Evolutionary conservation across 1,284 basidiomycete species (phyloP), one percentile per base, ranked within the genome.

Genomic region (Tilletia walkeri): DNA sequence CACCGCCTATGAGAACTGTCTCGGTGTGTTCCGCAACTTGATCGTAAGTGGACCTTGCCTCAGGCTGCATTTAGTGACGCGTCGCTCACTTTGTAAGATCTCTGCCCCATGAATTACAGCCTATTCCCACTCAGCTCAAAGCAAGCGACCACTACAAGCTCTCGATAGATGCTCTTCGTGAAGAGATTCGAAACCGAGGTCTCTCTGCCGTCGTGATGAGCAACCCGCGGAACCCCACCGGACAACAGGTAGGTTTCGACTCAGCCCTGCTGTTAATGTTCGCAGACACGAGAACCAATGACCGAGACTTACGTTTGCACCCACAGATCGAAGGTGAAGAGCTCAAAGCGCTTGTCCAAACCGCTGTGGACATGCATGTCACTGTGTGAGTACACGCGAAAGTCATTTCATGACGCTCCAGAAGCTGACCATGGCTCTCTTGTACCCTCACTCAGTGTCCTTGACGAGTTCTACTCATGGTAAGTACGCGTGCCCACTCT

Each of bases 201-300:
- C 86, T 96, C 30, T 89, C 91, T 16, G 93, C 95, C 54, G 88
- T 96, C 71, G 87, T 97, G 68, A 90, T 92, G 0, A 93, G 91
- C 20, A 97, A 96, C 84, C 93, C 93, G 14, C 89, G 93, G 70
- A 95, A 95, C 80, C 93, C 94, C 1, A 96, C 94, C 0, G 94
- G 94, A 10, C 93, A 94, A 77, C 86, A 63, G 59, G 59, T 63
- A 14, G 3, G 59, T 63, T 5, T 38, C 3, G 6, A 9, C 41
- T 45, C 41, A 9, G 41, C 9, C 9, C 41, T 30, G 24, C 47
- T n/a, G 1, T 49, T 49, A 12, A 49, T 2, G 48, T 49, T n/a
- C 12, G 48, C 48, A 14, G 48, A 49, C 1, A 49, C 48, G 14
- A 49, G 24, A 30, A 30, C 2, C 24, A 30, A 30, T 30, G 24